Conservation (phyloP, 2,329 filamentous ascomycete species). For the Colletotrichum scovillei region DNA sequence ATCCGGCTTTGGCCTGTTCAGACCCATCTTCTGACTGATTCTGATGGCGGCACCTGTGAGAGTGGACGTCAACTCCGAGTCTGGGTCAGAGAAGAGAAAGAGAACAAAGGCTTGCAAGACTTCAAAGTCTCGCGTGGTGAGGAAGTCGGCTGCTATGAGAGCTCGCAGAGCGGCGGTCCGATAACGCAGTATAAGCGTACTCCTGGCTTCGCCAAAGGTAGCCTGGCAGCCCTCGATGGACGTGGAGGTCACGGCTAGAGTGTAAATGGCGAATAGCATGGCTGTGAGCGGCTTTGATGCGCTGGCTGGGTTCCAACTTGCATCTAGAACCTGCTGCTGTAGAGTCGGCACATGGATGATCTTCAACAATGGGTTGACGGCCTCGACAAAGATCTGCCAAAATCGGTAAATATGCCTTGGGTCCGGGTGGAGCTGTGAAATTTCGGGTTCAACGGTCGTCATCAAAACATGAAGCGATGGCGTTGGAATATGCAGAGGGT, state of each 20-base stretch:
- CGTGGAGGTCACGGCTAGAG: conserved; percentile 40
- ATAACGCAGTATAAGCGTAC: conserved; percentile 38
- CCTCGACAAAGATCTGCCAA: conserved; percentile 48
- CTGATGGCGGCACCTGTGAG: conserved; percentile 39
- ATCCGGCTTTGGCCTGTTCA: conserved; percentile 36
- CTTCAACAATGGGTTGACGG: conserved; percentile 46
- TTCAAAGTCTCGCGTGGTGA: conserved; percentile 43
- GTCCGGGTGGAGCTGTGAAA: conserved; percentile 42
- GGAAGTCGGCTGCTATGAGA: conserved; percentile 40
- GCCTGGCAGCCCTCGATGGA: conserved; percentile 35
- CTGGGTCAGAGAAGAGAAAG: conserved; percentile 43
- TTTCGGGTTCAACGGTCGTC: neutral
- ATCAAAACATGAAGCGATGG: conserved; percentile 30
- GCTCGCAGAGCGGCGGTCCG: conserved; percentile 40
- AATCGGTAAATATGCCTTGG: conserved; percentile 43
- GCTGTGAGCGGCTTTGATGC: conserved; percentile 38
- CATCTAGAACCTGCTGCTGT: conserved; percentile 45
- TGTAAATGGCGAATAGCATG: conserved; percentile 44
- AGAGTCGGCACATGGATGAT: conserved; percentile 46
- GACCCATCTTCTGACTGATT: conserved; percentile 41
- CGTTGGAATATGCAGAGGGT: conserved; percentile 33
- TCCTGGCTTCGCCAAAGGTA: conserved; percentile 35
- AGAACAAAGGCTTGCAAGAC: conserved; percentile 45
- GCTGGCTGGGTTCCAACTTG: conserved; percentile 39
- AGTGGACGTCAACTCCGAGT: conserved; percentile 42